Conservation (phyloP, 2,329 filamentous ascomycete genomes). For the Aspergillus versicolor region DNA sequence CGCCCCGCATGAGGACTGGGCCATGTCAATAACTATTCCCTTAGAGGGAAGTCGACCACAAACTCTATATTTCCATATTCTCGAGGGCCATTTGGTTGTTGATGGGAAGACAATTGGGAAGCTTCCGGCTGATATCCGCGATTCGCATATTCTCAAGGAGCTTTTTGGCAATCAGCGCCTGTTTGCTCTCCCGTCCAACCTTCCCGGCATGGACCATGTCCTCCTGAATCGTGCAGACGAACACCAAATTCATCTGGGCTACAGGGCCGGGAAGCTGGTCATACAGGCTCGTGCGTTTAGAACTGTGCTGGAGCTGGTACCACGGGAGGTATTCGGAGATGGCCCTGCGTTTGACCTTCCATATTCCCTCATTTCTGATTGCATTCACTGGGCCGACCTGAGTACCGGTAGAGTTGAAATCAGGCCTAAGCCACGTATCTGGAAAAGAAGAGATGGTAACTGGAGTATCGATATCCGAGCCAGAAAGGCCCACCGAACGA, state of each 20-base stretch:
- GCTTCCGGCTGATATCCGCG: constrained; percentile 53
- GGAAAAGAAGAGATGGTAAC: background rate
- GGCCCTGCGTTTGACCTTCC: background rate
- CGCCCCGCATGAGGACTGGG: constrained; percentile 29
- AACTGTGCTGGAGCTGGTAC: constrained; percentile 35
- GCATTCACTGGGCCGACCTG: constrained; percentile 5
- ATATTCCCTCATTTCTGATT: background rate
- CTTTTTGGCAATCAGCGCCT: constrained; percentile 55
- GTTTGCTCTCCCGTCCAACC: constrained; percentile 53
- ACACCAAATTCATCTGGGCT: constrained; percentile 57
- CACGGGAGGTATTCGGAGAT: constrained; percentile 10
- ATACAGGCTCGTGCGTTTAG: constrained; percentile 43
- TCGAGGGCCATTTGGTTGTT: constrained; percentile 51
- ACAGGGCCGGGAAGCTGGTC: constrained; percentile 40
- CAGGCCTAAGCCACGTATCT: background rate
- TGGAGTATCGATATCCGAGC: background rate
- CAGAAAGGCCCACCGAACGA: background rate
- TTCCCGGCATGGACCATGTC: constrained; percentile 56
- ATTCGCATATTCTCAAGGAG: constrained; percentile 44
- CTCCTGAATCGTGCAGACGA: constrained; percentile 38
- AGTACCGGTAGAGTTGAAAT: background rate
- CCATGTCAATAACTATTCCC: constrained; percentile 29
- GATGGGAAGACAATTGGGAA: constrained; percentile 52
- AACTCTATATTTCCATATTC: constrained; percentile 44
- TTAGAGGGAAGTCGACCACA: constrained; percentile 32